Conservation (phyloP, 768 basidiomycete species). For the Serpula lacrymans region DNA sequence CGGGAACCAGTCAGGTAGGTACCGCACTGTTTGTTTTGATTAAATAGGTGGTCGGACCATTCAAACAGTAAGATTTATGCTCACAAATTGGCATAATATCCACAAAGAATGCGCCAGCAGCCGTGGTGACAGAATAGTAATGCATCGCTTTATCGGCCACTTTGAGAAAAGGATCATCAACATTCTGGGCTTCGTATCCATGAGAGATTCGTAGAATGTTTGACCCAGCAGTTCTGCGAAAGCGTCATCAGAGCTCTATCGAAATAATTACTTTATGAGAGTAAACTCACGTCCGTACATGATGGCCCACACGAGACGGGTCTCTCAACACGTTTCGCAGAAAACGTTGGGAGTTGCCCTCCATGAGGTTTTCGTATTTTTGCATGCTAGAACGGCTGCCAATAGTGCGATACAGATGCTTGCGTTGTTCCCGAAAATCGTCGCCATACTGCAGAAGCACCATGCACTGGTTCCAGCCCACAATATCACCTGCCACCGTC, state of each 20-base stretch:
- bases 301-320: slow-evolving; percentile 22
- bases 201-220: slow-evolving; percentile 45
- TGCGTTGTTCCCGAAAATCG: slow-evolving; percentile 30
- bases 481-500: slow-evolving; percentile 14
- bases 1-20: slow-evolving; percentile 32
- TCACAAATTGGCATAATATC: too few species aligned
- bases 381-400: slow-evolving; percentile 24
- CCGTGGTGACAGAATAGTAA: slow-evolving; percentile 39
- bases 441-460: slow-evolving; percentile 22
- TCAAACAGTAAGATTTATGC: too few species aligned
- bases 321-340: slow-evolving; percentile 23
- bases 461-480: slow-evolving; percentile 10
- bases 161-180: slow-evolving; percentile 37
- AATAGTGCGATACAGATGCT: slow-evolving; percentile 25
- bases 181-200: slow-evolving; percentile 44
- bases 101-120: too few species aligned
- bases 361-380: slow-evolving; percentile 23
- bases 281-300: slow-evolving; percentile 34
- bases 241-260: too few species aligned
- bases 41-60: too few species aligned
- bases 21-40: too few species aligned
- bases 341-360: slow-evolving; percentile 33
- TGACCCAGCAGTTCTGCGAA: slow-evolving; percentile 37
- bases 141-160: slow-evolving; percentile 43
- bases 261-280: too few species aligned